Evolutionary conservation across 1,284 basidiomycete species (phyloP).

Genomic region (Leccinum pachyderme): DNA sequence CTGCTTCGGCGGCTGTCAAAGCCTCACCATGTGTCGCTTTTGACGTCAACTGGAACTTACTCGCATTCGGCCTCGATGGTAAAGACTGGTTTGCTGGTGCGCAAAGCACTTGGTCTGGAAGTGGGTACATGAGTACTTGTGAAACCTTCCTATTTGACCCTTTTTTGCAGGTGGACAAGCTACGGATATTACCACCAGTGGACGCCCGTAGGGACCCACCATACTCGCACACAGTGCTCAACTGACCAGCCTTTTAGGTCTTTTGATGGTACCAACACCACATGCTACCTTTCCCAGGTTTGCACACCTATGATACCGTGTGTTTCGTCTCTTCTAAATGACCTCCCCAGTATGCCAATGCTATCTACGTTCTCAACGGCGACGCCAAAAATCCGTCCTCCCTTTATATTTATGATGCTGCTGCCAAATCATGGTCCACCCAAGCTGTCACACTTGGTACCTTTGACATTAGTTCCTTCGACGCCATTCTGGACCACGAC

Average conservation of each 20-base stretch:
- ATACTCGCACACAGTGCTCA: background rate
- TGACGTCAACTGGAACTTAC: constrained; percentile 67
- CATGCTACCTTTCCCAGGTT: constrained; percentile 72
- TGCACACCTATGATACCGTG: background rate
- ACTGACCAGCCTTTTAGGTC: constrained; percentile 42
- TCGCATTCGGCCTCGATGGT: constrained; percentile 69
- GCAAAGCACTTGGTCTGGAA: constrained; percentile 60
- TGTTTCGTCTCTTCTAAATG: constrained; percentile 1
- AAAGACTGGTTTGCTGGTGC: constrained; percentile 74
- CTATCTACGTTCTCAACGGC: constrained; percentile 77
- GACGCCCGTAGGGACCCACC: constrained; percentile 59
- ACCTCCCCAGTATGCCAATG: constrained; percentile 59
- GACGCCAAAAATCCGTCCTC: constrained; percentile 63
- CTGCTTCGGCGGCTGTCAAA: constrained; percentile 38
- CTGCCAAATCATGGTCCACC: constrained; percentile 62
- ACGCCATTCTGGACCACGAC: constrained; percentile 82
- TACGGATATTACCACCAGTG: constrained; percentile 61
- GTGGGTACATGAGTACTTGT: constrained; percentile 34
- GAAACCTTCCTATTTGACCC: constrained; percentile 3
- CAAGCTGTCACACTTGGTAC: constrained; percentile 50
- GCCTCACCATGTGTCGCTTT: constrained; percentile 65
- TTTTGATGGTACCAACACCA: constrained; percentile 63
- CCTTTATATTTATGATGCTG: constrained; percentile 68
- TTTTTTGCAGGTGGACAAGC: constrained; percentile 42
- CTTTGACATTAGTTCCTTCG: constrained; percentile 57